Conservation (phyloP, 352 stramenopile genomes). For the Pythium pyrilobum region DNA sequence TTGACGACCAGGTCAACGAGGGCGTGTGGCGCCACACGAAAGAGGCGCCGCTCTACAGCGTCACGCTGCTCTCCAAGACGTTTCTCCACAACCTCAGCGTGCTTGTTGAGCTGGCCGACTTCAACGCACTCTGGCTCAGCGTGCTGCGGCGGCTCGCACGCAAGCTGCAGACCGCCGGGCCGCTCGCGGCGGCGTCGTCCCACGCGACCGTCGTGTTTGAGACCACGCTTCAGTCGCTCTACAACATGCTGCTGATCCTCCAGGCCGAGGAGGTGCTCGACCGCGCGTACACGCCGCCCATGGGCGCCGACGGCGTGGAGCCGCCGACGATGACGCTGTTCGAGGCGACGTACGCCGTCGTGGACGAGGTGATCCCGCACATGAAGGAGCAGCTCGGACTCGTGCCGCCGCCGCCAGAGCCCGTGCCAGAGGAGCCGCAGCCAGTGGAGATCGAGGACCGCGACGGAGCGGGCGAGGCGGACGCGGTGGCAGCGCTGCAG, state of each 20-base stretch:
- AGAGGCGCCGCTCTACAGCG: conserved; percentile 72
- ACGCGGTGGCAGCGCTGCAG: not conserved
- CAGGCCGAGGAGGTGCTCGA: conserved; percentile 77
- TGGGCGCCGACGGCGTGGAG: not conserved
- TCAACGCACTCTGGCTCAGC: conserved; percentile 71
- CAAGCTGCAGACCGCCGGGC: conserved; percentile 41
- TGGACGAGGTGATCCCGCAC: conserved; percentile 69
- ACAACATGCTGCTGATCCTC: conserved; percentile 80
- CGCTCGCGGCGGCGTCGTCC: conserved; percentile 23
- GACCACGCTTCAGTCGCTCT: conserved; percentile 81
- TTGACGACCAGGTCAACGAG: conserved; percentile 77
- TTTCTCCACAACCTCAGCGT: conserved; percentile 82
- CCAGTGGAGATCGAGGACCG: conserved; percentile 18
- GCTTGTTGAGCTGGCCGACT: conserved; percentile 58
- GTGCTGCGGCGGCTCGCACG: conserved; percentile 66
- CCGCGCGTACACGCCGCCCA: conserved; percentile 26
- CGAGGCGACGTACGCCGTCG: conserved; percentile 64
- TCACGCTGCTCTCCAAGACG: conserved; percentile 82
- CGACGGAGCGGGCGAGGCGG: not conserved
- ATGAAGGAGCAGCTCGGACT: conserved; percentile 73
- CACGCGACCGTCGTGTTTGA: conserved; percentile 71
- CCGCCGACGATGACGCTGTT: conserved; percentile 35
- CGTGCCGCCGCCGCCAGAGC: conserved; percentile 25
- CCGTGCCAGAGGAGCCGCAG: conserved; percentile 10
- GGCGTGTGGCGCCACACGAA: conserved; percentile 44